Evolutionary conservation across 352 stramenopile species (phyloP), one percentile per base, ranked within the genome.

Genomic region (Pythium dissimile): DNA sequence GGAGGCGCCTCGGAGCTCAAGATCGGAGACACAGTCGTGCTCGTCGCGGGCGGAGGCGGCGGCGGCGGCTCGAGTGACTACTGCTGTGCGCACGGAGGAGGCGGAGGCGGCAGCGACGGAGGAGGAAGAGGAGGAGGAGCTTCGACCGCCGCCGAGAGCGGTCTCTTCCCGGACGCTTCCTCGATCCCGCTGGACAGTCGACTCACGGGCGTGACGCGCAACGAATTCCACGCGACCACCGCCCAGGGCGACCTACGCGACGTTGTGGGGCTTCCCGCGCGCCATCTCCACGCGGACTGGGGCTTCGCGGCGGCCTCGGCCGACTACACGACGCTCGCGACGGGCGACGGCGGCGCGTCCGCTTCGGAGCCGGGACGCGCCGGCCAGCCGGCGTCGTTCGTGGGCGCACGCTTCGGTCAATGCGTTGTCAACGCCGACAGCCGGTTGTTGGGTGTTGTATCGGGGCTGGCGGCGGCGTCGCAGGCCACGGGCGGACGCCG

Each of bases 1-100:
- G 84, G 83, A 12, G 86, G 84, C 15, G 77, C 71, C 0, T 87
- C 80, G 3, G 71, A 82, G 59, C 61, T 88, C 7, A 57, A 48
- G 5, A 28, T 87, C 12, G 81, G 77, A 28, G 62, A 64, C 16
- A 62, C 64, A n/a, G 65, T 69, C 0, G 45, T 92, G n/a, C 44
- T 90, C 4, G 65, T 93, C 27, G 86, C 83, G 9, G 82, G 62
- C 42, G 86, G 84, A 6, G 86, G 86, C 1, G 84, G 77, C 2
- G 86, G 86, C 7, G 86, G 75, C 9, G 86, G 84, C 1, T 74
- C 77, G 5, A 79, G 77, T 0, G 77, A 91, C 58, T 88, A 85
- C 43, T 94, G 86, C 39, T 95, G 86, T 65, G 72, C 83, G 0
- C 73, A 89, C 43, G 86, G 86, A 9, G 85, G 83, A 1, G 84